Conservation (phyloP, 2,329 filamentous ascomycete species). For the Fusarium liriodendri region DNA sequence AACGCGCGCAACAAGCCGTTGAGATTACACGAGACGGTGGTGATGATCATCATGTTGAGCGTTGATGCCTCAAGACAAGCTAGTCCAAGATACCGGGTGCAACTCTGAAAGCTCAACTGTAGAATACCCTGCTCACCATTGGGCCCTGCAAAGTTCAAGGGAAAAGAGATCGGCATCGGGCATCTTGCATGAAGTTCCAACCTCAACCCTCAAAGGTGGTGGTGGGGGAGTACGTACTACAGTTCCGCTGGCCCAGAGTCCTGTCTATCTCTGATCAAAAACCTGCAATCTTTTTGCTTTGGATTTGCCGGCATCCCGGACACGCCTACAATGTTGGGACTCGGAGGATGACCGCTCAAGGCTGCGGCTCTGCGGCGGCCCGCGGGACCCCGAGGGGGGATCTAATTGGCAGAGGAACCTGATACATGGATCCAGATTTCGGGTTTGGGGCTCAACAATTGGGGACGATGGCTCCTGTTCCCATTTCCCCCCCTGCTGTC, state of each 20-base stretch:
- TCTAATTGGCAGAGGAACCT: slow-evolving; percentile 27
- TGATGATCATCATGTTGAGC: slow-evolving; percentile 20
- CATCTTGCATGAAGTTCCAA: background rate
- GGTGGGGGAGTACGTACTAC: slow-evolving; percentile 6
- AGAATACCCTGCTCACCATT: background rate
- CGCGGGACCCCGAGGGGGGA: slow-evolving; percentile 7
- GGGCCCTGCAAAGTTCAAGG: background rate
- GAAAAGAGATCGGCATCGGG: background rate
- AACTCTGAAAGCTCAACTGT: slow-evolving; percentile 7
- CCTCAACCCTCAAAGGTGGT: slow-evolving; percentile 6
- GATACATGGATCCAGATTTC: background rate
- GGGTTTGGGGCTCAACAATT: slow-evolving; percentile 47
- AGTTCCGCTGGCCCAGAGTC: slow-evolving; percentile 13
- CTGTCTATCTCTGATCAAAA: background rate
- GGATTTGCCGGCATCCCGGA: background rate
- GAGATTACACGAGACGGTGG: background rate
- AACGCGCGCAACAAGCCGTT: slow-evolving; percentile 10
- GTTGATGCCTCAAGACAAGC: background rate
- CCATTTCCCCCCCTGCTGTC: background rate
- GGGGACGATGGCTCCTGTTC: slow-evolving; percentile 35
- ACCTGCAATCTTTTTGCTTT: background rate
- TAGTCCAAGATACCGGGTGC: slow-evolving; percentile 19
- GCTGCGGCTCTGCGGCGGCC: slow-evolving; percentile 36
- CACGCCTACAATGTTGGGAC: slow-evolving; percentile 38
- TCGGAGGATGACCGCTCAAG: slow-evolving; percentile 40